phyloP scores from a whole-genome alignment of 257 asterid species.

The Penstemon davidsonii region DNA sequence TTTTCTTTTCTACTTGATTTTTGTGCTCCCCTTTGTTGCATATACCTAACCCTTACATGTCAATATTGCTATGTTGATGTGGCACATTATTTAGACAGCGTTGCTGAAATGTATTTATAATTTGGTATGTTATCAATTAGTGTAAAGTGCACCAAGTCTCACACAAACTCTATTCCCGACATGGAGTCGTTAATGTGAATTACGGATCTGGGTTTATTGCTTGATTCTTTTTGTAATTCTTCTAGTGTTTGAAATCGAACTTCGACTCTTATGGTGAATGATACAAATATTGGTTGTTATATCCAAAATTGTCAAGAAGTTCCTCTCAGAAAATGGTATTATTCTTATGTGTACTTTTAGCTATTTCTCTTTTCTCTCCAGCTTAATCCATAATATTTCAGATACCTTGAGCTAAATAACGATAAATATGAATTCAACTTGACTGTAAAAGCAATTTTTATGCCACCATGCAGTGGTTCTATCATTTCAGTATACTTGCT shows the following conservation, averaged over 20 bases:
- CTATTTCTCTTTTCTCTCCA: background rate
- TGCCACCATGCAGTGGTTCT: background rate
- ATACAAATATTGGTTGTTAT: background rate
- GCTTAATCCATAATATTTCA: background rate
- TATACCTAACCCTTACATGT: background rate
- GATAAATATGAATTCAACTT: background rate
- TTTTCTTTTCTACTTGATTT: background rate
- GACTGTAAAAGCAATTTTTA: background rate
- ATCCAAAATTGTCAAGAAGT: background rate
- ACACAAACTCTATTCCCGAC: background rate
- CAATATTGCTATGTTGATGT: too few relatives aligned
- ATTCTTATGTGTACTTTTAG: background rate
- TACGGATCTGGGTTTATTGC: background rate
- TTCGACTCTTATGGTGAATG: conserved; percentile 1
- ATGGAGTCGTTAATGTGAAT: background rate
- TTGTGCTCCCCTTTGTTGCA: conserved; percentile 17
- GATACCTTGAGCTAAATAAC: background rate
- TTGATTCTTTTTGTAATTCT: background rate
- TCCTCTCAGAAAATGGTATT: conserved; percentile 2
- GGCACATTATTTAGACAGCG: background rate
- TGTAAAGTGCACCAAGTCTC: conserved; percentile 4
- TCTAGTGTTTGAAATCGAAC: conserved; percentile 3
- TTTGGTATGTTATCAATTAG: background rate
- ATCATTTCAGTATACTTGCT: background rate
- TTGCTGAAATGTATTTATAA: background rate